These are phyloP conservation scores for Orbilia quercus DNA, from an alignment of 2,329 filamentous ascomycete genomes.

Conservation along the genomic window DNA sequence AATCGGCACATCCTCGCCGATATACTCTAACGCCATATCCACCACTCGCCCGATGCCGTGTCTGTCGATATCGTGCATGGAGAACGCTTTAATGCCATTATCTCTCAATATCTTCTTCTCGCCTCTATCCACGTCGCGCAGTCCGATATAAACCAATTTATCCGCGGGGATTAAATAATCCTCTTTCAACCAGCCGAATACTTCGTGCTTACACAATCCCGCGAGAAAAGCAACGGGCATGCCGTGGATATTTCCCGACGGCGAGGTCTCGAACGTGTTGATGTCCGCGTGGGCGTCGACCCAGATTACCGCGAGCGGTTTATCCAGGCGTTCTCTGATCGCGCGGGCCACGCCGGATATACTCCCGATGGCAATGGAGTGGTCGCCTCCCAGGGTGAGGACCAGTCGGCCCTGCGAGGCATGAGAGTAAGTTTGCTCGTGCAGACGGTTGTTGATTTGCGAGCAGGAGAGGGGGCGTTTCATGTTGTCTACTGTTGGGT, in stretches of 20 bases:
- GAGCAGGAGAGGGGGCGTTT: constrained; percentile 90
- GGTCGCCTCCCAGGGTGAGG: constrained; percentile 92
- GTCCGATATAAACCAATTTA: constrained; percentile 96
- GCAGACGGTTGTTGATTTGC: constrained; percentile 82
- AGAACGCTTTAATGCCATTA: constrained; percentile 92
- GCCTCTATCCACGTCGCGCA: constrained; percentile 89
- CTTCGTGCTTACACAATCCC: constrained; percentile 78
- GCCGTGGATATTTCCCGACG: constrained; percentile 93
- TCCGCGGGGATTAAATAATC: constrained; percentile 76
- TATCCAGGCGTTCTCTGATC: constrained; percentile 80
- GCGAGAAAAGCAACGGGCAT: constrained; percentile 96
- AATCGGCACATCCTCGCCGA: constrained; percentile 92
- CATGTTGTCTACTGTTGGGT: constrained; percentile 83
- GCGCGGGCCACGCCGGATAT: constrained; percentile 88
- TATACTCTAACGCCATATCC: constrained; percentile 97
- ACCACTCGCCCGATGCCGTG: constrained; percentile 95
- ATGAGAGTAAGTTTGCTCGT: constrained; percentile 86
- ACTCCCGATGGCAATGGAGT: constrained; percentile 94
- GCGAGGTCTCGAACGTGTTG: constrained; percentile 91
- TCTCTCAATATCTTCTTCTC: constrained; percentile 94
- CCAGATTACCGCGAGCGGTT: constrained; percentile 96
- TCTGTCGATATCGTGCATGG: constrained; percentile 98
- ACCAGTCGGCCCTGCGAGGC: constrained; percentile 85
- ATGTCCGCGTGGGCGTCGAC: constrained; percentile 98
- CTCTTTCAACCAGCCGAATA: constrained; percentile 88